Conservation (phyloP, 495 filamentous ascomycete genomes). For the Neurospora sp. region DNA sequence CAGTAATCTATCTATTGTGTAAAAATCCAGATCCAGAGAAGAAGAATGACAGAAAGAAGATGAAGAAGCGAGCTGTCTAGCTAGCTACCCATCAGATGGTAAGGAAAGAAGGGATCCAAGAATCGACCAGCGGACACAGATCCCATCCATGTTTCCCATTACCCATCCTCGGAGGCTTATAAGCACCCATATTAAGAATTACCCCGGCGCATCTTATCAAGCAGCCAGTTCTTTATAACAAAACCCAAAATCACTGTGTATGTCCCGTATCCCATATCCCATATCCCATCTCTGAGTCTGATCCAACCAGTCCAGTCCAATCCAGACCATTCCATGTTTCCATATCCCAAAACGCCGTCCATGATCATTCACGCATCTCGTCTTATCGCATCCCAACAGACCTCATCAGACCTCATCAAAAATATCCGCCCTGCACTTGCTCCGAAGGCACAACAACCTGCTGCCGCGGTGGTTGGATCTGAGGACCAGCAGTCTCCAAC, state of each 20-base stretch:
- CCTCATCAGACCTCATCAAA: neutral
- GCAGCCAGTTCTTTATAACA: neutral
- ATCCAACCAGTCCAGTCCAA: neutral
- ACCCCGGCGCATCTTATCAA: neutral
- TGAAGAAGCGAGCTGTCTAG: neutral
- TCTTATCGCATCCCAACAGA: neutral
- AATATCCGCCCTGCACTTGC: neutral
- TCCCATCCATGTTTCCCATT: too few species aligned
- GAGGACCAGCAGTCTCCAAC: conserved; percentile 28
- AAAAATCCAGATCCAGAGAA: neutral
- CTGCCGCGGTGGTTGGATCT: neutral
- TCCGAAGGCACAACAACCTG: neutral
- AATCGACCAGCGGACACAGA: too few species aligned
- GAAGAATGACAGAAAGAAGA: neutral
- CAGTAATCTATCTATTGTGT: neutral
- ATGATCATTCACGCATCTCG: neutral
- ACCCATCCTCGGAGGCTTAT: too few species aligned
- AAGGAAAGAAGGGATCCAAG: too few species aligned
- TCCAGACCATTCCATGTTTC: neutral
- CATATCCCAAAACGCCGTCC: neutral
- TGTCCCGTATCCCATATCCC: neutral
- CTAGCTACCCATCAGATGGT: too few species aligned
- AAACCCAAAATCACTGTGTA: neutral
- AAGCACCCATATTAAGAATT: neutral
- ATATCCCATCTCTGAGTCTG: neutral